Evolutionary conservation across 2,329 filamentous ascomycete species (phyloP).

Genomic region (Zarea fungicola): DNA sequence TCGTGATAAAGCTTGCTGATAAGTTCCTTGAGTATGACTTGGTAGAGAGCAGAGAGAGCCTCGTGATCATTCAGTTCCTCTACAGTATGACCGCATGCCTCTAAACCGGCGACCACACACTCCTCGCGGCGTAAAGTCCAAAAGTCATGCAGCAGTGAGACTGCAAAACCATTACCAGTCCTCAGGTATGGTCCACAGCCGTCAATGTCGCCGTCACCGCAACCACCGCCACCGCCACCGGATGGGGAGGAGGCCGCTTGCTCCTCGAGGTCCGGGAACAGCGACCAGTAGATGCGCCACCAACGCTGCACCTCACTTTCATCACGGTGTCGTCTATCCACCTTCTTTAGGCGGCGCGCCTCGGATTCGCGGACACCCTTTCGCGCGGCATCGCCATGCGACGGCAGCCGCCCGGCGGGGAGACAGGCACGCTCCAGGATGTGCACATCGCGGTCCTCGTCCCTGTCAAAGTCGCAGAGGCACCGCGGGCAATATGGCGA

Average conservation of each 20-base stretch:
- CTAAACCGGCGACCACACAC: neutral
- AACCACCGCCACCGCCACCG: neutral
- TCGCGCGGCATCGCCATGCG: neutral
- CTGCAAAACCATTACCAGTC: neutral
- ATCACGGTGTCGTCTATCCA: neutral
- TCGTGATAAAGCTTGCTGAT: neutral
- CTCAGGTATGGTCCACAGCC: neutral
- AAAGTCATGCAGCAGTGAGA: constrained; percentile 1
- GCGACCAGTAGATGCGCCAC: neutral
- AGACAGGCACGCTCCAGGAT: neutral
- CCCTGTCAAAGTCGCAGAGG: neutral
- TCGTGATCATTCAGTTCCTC: constrained; percentile 21
- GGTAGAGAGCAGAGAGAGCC: neutral
- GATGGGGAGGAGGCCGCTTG: neutral
- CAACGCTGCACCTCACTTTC: neutral
- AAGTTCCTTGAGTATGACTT: neutral
- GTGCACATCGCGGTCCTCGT: neutral
- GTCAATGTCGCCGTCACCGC: no score
- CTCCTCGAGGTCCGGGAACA: neutral
- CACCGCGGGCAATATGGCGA: neutral
- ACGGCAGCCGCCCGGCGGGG: neutral
- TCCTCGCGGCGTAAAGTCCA: neutral
- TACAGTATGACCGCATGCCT: neutral
- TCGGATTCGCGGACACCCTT: neutral
- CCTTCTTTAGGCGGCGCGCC: neutral